Conservation (phyloP, 495 filamentous ascomycete genomes). For the Lasiosphaeria miniovina region DNA sequence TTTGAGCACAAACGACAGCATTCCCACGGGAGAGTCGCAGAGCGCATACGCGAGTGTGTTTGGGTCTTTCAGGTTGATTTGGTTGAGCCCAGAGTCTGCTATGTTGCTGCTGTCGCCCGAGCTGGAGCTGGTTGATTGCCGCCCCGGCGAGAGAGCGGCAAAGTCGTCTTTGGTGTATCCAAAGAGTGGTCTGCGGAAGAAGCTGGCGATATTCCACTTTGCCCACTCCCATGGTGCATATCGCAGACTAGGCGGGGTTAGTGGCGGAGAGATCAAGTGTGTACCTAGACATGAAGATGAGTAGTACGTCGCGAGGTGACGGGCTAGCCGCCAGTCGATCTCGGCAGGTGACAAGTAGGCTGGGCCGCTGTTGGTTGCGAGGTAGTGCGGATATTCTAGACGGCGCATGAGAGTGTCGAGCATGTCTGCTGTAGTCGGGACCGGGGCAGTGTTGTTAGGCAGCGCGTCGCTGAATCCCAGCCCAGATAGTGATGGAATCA, state of each 20-base stretch:
- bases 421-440: constrained; percentile 55
- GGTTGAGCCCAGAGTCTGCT: not conserved
- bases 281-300: constrained; percentile 55
- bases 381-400: constrained; percentile 64
- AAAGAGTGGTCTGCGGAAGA: constrained; percentile 36
- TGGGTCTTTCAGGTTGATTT: constrained; percentile 30
- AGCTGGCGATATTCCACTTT: constrained; percentile 41
- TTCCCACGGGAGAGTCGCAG: constrained; percentile 52
- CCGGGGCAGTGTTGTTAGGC: constrained; percentile 52
- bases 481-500: constrained; percentile 70
- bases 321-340: constrained; percentile 55
- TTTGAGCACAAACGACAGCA: constrained; percentile 44
- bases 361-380: constrained; percentile 43
- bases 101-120: not conserved
- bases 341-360: constrained; percentile 35
- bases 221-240: constrained; percentile 38
- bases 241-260: constrained; percentile 31
- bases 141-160: not conserved
- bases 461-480: constrained; percentile 65
- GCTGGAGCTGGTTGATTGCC: not conserved
- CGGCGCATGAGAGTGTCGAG: constrained; percentile 63
- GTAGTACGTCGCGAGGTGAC: constrained; percentile 52
- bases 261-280: constrained; percentile 56
- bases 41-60: constrained; percentile 51
- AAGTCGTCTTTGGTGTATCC: constrained; percentile 44